Conservation (phyloP, 768 basidiomycete species). For the Lactarius sanguifluus region DNA sequence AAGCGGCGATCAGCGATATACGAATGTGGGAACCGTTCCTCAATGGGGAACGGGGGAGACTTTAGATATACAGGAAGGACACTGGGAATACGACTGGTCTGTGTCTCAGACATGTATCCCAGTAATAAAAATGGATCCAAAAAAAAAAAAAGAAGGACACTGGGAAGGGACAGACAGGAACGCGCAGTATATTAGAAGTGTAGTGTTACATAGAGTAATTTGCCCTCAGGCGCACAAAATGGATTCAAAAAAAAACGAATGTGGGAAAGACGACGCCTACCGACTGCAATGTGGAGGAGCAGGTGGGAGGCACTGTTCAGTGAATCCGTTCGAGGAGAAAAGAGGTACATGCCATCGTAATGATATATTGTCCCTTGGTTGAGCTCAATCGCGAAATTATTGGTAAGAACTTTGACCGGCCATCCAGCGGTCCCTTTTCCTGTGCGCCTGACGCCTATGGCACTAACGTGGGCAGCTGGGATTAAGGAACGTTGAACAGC, state of each 20-base stretch:
- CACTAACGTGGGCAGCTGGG: conserved; percentile 43
- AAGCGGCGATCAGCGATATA: conserved; percentile 1
- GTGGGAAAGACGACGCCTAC: conserved; percentile 37
- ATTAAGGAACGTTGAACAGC: conserved; percentile 31
- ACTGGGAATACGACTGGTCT: too few relatives aligned
- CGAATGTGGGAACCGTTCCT: neutral
- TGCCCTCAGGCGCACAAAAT: too few relatives aligned
- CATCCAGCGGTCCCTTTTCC: conserved; percentile 60
- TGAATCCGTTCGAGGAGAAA: neutral
- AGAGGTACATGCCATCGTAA: conserved; percentile 63
- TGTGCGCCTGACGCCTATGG: conserved; percentile 69
- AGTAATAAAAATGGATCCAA: too few relatives aligned
- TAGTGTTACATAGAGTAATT: too few relatives aligned
- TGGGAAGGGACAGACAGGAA: too few relatives aligned
- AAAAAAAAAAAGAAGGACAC: too few relatives aligned
- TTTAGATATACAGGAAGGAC: too few relatives aligned
- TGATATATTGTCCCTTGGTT: conserved; percentile 68
- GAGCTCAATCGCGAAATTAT: conserved; percentile 63
- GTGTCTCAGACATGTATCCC: too few relatives aligned
- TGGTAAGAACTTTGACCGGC: conserved; percentile 45
- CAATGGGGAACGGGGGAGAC: too few relatives aligned
- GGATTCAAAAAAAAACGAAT: too few relatives aligned
- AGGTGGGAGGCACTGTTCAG: neutral
- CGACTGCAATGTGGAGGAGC: conserved; percentile 37
- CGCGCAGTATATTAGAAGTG: too few relatives aligned